A percentile compares a stretch with the other conserved stretches of the same genome.
Evolutionary conservation across 768 basidiomycete genomes (phyloP).

Genomic region (Mycena metata): DNA sequence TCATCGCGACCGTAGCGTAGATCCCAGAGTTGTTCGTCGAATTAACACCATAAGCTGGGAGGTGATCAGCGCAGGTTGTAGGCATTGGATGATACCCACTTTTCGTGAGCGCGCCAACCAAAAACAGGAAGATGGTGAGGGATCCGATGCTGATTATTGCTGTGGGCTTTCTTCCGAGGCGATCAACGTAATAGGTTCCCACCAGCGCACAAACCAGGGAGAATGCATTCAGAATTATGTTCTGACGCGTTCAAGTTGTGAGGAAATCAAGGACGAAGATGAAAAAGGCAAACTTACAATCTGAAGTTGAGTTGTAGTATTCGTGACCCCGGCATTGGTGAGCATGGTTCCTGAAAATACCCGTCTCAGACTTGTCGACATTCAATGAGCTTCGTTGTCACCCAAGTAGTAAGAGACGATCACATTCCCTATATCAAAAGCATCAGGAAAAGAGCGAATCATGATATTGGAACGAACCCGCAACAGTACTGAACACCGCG

Average conservation of each 20-base stretch:
- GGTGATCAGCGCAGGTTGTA: not conserved
- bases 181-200: conserved; percentile 41
- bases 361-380: not conserved
- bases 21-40: conserved; percentile 42
- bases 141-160: conserved; percentile 39
- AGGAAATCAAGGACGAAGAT: not conserved
- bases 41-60: conserved; percentile 36
- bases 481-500: conserved; percentile 44
- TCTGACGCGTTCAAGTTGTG: conserved; percentile 20
- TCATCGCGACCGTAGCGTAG: conserved; percentile 41
- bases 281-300: conserved; percentile 33
- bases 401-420: conserved; percentile 42
- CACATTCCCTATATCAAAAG: conserved; percentile 37
- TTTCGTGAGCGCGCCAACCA: conserved; percentile 43
- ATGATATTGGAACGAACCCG: conserved; percentile 25
- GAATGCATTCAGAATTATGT: conserved; percentile 44
- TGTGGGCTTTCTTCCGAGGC: conserved; percentile 40
- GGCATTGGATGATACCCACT: conserved; percentile 7
- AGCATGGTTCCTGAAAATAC: conserved; percentile 33
- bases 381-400: not conserved
- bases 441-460: not conserved
- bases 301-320: conserved; percentile 40
- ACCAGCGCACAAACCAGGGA: conserved; percentile 38
- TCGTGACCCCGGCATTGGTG: conserved; percentile 39
- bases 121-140: conserved; percentile 41